Evolutionary conservation across 208 protist species (phyloP).

Genomic region (Trichomonas gallinae): DNA sequence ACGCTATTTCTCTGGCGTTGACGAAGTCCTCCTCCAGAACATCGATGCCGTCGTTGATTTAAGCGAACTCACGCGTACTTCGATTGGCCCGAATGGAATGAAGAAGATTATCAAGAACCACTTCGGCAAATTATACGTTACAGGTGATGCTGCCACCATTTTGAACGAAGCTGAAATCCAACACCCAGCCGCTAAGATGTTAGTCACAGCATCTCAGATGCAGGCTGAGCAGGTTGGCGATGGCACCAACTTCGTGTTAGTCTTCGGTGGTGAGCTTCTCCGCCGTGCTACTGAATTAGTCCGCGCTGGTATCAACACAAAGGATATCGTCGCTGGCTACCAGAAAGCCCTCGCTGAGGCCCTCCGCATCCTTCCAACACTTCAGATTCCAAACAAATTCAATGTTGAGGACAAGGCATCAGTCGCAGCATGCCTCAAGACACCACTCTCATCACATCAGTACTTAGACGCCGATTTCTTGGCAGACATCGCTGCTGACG

Average conservation of each 20-base stretch:
- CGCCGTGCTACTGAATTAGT: no score
- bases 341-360: conserved; percentile 70
- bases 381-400: conserved; percentile 51
- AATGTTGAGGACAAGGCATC: conserved; percentile 49
- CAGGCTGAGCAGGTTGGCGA: conserved; percentile 92
- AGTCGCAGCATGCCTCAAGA: conserved; percentile 26
- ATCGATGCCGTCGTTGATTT: no score
- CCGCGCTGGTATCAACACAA: no score
- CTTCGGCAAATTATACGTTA: conserved; percentile 98
- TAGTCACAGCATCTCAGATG: conserved; percentile 90
- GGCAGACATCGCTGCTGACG: neutral
- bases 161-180: conserved; percentile 95
- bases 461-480: no score
- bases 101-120: no score
- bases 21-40: no score
- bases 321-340: no score
- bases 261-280: no score
- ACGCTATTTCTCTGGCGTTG: conserved; percentile 56
- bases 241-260: conserved; percentile 96
- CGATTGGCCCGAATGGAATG: no score
- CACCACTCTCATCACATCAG: neutral
- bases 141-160: conserved; percentile 96
- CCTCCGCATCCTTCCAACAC: no score
- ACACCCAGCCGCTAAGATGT: no score
- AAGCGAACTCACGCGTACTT: no score